Evolutionary conservation across 2,329 filamentous ascomycete species (phyloP).

Genomic region (Orbilia javanica): DNA sequence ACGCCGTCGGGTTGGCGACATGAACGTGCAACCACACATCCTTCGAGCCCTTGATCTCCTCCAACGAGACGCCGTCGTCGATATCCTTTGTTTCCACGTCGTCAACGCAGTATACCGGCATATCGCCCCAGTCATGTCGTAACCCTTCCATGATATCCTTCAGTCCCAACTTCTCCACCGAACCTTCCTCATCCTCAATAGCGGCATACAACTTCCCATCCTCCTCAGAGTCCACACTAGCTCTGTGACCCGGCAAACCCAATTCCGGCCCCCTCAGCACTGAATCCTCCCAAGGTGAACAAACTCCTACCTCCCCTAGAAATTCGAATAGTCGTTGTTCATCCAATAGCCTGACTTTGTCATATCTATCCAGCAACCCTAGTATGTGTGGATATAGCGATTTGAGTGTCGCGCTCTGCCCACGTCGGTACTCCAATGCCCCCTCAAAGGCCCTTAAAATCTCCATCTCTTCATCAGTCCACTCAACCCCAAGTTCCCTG

Average conservation of each 20-base stretch:
- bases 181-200: constrained; percentile 45
- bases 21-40: constrained; percentile 83
- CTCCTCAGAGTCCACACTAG: constrained; percentile 25
- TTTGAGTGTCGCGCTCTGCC: constrained; percentile 70
- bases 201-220: constrained; percentile 43
- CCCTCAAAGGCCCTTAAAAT: constrained; percentile 78
- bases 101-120: constrained; percentile 80
- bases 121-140: constrained; percentile 73
- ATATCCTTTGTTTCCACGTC: constrained; percentile 76
- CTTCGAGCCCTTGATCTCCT: constrained; percentile 68
- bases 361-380: constrained; percentile 72
- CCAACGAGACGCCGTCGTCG: constrained; percentile 82
- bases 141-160: constrained; percentile 69
- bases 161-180: constrained; percentile 64
- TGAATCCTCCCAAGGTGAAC: constrained; percentile 78
- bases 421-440: constrained; percentile 73
- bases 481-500: constrained; percentile 63
- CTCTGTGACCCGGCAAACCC: constrained; percentile 65
- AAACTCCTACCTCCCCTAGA: constrained; percentile 79
- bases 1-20: constrained; percentile 81
- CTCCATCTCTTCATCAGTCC: constrained; percentile 69
- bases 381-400: constrained; percentile 76
- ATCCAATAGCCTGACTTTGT: constrained; percentile 70
- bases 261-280: constrained; percentile 72
- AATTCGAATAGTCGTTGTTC: constrained; percentile 73